Conservation (phyloP, 805 yeast genomes). For the Lachancea kluyveri region DNA sequence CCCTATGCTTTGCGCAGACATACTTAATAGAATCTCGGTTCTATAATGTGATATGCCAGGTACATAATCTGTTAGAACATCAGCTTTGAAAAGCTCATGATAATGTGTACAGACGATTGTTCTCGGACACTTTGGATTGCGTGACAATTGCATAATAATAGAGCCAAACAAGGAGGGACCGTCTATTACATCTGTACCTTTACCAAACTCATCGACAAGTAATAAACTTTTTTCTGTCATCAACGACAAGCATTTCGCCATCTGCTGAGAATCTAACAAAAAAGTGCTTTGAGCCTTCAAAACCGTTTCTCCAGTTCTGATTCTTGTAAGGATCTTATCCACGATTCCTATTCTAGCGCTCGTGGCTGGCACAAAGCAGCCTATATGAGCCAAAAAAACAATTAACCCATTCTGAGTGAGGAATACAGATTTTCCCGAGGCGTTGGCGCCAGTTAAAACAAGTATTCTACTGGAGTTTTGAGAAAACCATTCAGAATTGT, state of each 20-base stretch:
- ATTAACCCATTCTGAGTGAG: conserved; percentile 43
- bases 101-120: conserved; percentile 39
- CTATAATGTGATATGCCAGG: conserved; percentile 29
- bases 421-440: conserved; percentile 48
- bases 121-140: conserved; percentile 18
- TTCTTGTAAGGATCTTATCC: conserved; percentile 42
- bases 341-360: conserved; percentile 41
- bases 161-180: conserved; percentile 42
- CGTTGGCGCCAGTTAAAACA: conserved; percentile 45
- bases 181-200: conserved; percentile 43
- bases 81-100: conserved; percentile 34
- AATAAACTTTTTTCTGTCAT: conserved; percentile 37
- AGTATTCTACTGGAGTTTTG: conserved; percentile 21
- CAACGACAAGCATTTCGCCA: conserved; percentile 37
- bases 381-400: conserved; percentile 46
- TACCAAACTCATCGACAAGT: conserved; percentile 49
- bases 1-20: conserved; percentile 2
- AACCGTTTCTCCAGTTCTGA: conserved; percentile 36
- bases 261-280: conserved; percentile 41
- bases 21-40: conserved; percentile 29
- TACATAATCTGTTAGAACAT: conserved; percentile 15
- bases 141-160: conserved; percentile 24
- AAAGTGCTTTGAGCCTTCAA: conserved; percentile 42
- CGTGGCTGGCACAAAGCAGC: conserved; percentile 48
- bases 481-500: conserved; percentile 6